A percentile compares a stretch with the other conserved stretches of the same genome.
phyloP scores from a whole-genome alignment of 2,329 filamentous ascomycete genomes.

The Xylariaceae sp. region DNA sequence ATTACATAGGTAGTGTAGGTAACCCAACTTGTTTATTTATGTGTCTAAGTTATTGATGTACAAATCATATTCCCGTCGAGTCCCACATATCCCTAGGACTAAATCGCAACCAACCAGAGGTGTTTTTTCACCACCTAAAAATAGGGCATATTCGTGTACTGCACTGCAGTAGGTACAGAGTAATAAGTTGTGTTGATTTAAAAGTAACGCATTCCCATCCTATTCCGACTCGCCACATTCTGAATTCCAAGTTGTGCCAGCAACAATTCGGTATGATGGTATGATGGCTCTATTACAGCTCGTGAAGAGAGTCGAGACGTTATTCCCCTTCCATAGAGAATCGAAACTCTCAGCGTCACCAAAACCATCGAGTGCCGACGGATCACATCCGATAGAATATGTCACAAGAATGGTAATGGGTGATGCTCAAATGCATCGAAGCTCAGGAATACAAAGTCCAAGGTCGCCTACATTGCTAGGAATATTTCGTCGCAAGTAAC shows the following conservation, averaged over 20 bases:
- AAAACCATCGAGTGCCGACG: not conserved
- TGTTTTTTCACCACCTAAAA: slow-evolving; percentile 3
- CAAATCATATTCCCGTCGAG: slow-evolving; percentile 16
- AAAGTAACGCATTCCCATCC: not conserved
- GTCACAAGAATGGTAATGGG: not conserved
- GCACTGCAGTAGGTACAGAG: not conserved
- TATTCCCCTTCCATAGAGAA: not conserved
- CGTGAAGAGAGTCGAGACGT: not conserved
- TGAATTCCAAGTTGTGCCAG: no score
- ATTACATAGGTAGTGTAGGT: not conserved
- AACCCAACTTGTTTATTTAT: not conserved
- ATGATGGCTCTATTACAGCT: not conserved
- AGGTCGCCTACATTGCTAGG: no score
- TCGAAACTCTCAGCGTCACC: not conserved
- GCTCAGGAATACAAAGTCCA: not conserved
- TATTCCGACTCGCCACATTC: not conserved
- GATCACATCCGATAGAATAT: not conserved
- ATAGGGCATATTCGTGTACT: not conserved
- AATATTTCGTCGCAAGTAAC: no score
- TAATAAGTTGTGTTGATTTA: not conserved
- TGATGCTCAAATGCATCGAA: no score
- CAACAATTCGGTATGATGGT: no score
- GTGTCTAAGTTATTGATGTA: not conserved
- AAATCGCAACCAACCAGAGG: no score
- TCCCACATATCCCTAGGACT: slow-evolving; percentile 3